phyloP scores from a whole-genome alignment of 2,329 filamentous ascomycete species.

The Trichoderma semiorbis region DNA sequence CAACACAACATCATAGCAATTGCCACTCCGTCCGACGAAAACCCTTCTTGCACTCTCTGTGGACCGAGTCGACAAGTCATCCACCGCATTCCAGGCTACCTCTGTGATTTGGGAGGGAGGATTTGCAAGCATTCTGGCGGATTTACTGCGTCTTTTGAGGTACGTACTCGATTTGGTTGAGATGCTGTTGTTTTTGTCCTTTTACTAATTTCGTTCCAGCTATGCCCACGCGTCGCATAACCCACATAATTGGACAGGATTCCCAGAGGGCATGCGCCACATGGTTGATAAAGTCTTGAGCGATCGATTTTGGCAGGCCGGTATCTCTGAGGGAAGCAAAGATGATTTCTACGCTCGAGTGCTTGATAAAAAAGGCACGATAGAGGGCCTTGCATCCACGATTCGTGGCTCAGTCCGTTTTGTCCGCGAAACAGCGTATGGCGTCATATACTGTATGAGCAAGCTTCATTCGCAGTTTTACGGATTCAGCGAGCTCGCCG shows the following conservation, averaged over 20 bases:
- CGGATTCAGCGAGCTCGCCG: slow-evolving; percentile 78
- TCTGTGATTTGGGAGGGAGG: slow-evolving; percentile 80
- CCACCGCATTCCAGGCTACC: slow-evolving; percentile 70
- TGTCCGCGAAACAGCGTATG: slow-evolving; percentile 89
- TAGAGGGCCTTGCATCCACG: slow-evolving; percentile 91
- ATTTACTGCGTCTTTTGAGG: slow-evolving; percentile 78
- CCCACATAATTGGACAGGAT: slow-evolving; percentile 72
- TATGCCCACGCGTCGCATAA: slow-evolving; percentile 92
- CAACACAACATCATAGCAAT: slow-evolving; percentile 41
- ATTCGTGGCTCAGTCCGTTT: slow-evolving; percentile 85
- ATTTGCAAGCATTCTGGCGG: slow-evolving; percentile 79
- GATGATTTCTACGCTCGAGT: slow-evolving; percentile 96
- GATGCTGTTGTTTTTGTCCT: slow-evolving; percentile 7
- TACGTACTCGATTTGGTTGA: slow-evolving; percentile 31
- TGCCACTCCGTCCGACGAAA: slow-evolving; percentile 85
- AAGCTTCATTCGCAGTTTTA: slow-evolving; percentile 86
- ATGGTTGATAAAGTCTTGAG: slow-evolving; percentile 82
- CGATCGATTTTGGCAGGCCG: slow-evolving; percentile 97
- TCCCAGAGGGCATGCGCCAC: slow-evolving; percentile 70
- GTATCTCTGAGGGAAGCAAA: slow-evolving; percentile 91
- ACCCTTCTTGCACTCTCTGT: slow-evolving; percentile 90
- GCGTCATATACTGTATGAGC: slow-evolving; percentile 91
- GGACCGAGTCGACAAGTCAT: slow-evolving; percentile 76
- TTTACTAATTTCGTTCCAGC: slow-evolving; percentile 38
- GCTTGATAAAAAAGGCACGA: slow-evolving; percentile 78